Conservation (phyloP, 1,284 basidiomycete species). For the Amylostereum areolatum region DNA sequence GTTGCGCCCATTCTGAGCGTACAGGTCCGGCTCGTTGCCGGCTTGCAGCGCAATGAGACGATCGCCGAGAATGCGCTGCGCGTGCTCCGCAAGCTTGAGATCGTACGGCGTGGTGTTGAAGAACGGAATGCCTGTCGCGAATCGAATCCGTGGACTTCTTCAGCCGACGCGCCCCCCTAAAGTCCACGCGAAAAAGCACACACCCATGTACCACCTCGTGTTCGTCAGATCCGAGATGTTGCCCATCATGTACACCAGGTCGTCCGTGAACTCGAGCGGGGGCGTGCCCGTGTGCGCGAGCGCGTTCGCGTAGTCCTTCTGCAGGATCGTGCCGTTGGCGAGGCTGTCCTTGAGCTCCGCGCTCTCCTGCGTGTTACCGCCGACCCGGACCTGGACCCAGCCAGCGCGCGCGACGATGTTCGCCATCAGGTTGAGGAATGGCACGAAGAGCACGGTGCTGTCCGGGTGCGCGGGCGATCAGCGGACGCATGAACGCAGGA, state of each 20-base stretch:
- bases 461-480: not conserved
- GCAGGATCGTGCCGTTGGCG: conserved; percentile 12
- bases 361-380: conserved; percentile 73
- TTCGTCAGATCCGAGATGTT: conserved; percentile 52
- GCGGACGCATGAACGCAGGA: not conserved
- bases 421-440: conserved; percentile 72
- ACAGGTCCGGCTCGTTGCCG: conserved; percentile 58
- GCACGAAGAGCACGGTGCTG: conserved; percentile 49
- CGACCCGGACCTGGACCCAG: conserved; percentile 55
- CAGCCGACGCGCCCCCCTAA: not conserved
- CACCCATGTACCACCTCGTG: conserved; percentile 56
- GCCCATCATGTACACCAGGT: conserved; percentile 50
- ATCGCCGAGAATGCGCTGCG: conserved; percentile 35
- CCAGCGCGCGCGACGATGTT: conserved; percentile 60
- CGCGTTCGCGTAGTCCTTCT: conserved; percentile 12
- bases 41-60: conserved; percentile 40
- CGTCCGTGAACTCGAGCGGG: conserved; percentile 47
- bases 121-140: conserved; percentile 35
- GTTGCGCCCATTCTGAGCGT: conserved; percentile 21
- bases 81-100: conserved; percentile 38
- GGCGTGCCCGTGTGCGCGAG: conserved; percentile 44
- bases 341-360: conserved; percentile 28
- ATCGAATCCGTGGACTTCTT: conserved; percentile 1
- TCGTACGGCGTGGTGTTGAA: conserved; percentile 39
- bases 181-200: not conserved